Percentiles rank a stretch among this genome's conserved stretches.
Conservation (phyloP, 129 eudicot genomes). For the Flaveria trinervia region DNA sequence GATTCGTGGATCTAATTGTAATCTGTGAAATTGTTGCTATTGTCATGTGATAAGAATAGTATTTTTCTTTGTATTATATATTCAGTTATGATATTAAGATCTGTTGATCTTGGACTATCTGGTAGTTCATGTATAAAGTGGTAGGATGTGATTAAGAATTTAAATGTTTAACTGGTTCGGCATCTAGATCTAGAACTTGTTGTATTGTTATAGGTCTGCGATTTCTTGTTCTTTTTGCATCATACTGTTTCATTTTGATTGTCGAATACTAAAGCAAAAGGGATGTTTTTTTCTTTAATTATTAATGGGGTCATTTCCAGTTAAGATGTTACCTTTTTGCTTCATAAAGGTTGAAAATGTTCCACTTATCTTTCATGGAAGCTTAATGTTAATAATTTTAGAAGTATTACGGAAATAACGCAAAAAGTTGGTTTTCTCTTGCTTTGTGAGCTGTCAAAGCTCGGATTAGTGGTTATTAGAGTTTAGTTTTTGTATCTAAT, state of each 20-base stretch:
- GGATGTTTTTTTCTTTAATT: conserved; percentile 13
- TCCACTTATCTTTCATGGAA: conserved; percentile 17
- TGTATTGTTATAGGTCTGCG: not conserved
- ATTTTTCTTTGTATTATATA: not conserved
- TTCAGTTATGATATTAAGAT: not conserved
- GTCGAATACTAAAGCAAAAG: conserved; percentile 22
- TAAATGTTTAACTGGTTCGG: not conserved
- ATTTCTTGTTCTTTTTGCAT: not conserved
- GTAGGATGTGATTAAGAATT: conserved; percentile 18
- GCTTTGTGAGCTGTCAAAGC: conserved; percentile 23
- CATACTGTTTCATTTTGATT: not conserved
- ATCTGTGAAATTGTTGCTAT: not conserved
- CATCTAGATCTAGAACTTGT: conserved; percentile 27
- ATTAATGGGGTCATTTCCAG: conserved; percentile 33
- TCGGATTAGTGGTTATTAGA: not conserved
- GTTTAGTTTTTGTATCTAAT: not conserved
- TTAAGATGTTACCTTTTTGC: conserved; percentile 32
- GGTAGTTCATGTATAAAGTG: not conserved
- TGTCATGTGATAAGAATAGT: not conserved
- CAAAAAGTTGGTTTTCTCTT: conserved; percentile 22
- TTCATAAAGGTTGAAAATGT: conserved; percentile 18
- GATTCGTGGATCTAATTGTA: conserved; percentile 6
- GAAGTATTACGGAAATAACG: not conserved
- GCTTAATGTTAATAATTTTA: conserved; percentile 15
- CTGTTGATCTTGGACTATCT: conserved; percentile 5